Evolutionary conservation across 1,139 yeast genomes (phyloP).

Genomic region (Hyphopichia wangnamkhiaoensis): DNA sequence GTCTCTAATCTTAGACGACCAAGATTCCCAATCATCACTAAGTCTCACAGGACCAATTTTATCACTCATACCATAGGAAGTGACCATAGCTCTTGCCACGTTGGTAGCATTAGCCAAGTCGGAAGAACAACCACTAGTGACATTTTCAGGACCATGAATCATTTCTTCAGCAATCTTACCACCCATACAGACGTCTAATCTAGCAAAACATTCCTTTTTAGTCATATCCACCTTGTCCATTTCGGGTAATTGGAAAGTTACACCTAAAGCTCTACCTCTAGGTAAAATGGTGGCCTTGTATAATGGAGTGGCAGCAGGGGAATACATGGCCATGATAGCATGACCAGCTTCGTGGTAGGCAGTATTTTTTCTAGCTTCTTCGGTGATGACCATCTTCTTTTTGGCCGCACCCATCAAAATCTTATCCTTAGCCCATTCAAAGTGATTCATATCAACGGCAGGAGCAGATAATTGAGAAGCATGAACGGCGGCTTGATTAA

Average conservation of each 20-base stretch:
- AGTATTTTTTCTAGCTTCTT: conserved; percentile 88
- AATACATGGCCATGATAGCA: conserved; percentile 94
- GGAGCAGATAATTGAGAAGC: conserved; percentile 93
- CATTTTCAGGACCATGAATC: conserved; percentile 87
- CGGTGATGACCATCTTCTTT: conserved; percentile 95
- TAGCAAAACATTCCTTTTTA: conserved; percentile 82
- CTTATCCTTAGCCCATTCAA: conserved; percentile 99
- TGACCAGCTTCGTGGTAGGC: conserved; percentile 99
- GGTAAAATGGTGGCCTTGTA: conserved; percentile 97
- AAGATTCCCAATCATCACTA: conserved; percentile 86
- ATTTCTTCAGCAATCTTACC: conserved; percentile 97
- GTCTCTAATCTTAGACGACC: conserved; percentile 89
- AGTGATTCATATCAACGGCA: conserved; percentile 85
- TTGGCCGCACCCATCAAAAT: conserved; percentile 98
- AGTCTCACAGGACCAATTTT: conserved; percentile 89
- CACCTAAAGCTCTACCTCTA: conserved; percentile 94
- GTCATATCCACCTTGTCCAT: conserved; percentile 97
- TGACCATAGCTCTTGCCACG: conserved; percentile 96
- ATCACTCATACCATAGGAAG: conserved; percentile 95
- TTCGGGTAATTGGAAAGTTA: conserved; percentile 96
- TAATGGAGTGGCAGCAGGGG: conserved; percentile 93
- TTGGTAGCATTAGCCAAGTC: conserved; percentile 88
- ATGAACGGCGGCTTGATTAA: conserved; percentile 96
- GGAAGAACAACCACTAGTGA: conserved; percentile 91
- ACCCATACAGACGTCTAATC: conserved; percentile 97